Base-by-base conservation (phyloP, 1,284 basidiomycete species). In the Exsudoporus floridanus region DNA sequence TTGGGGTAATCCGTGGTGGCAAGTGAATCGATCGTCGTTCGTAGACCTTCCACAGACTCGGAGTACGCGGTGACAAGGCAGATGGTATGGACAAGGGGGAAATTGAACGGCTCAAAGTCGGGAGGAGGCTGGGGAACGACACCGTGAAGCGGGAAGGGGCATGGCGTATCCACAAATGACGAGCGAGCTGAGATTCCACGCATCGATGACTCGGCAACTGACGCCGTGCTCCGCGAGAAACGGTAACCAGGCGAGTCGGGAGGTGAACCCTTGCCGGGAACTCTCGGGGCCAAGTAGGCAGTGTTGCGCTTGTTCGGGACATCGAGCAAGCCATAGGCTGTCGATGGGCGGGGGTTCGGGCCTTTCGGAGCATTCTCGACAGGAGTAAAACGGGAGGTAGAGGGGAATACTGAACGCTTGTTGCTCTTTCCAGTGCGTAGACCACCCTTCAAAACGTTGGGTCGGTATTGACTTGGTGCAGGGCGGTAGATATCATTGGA, bases 1-100 rank as follows among this genome's bases (percentile, higher is more conserved):
- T 99, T 98, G 27, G 96, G 96, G 69, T 98, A 99, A 72, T 98
- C 95, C 40, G 96, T 98, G 7, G 96, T 99, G 5, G 95, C 94
- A 23, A 99, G 83, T 16, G 96, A 98, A 73, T 99, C 96, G 23
- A 99, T 77, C 0, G 97, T 99, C 8, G 97, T 99, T 35, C 96
- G 85, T 4, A 99, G 78, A 77, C 97, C 97, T 70, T 98, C 95
- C 30, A 96, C 82, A 3, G 93, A 96, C 73, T 99, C 96, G 1
- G 95, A 98, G 71, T 99, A 99, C 3, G 97, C 97, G 1, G 97
- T 99, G 57, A 99, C 97, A 30, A 99, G 85, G 66, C 93, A 94
- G 61, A 99, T 94, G 7, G 92, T 88, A 70, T 99, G 93, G 2
- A 86, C 91, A 23, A 99, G 83, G 0, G 94, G 94, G 80, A 93